Conservation (phyloP, 139 green algal species). For the Dunaliella primolecta region DNA sequence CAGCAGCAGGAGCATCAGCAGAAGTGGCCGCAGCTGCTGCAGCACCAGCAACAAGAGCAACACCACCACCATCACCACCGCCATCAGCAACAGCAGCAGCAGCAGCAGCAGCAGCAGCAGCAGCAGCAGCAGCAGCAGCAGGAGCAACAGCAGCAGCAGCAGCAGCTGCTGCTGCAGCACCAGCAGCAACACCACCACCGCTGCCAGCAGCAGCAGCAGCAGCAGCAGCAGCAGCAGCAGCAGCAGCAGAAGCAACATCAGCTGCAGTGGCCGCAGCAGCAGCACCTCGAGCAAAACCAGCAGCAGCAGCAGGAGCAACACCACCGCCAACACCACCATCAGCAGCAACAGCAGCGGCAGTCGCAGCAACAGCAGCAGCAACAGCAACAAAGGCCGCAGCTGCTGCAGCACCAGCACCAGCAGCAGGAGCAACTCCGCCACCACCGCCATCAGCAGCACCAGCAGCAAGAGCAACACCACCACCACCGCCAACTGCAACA, state of each 20-base stretch:
- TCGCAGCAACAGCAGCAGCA: background rate
- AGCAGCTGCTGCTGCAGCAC: too few relatives aligned
- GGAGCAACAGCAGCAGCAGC: too few relatives aligned
- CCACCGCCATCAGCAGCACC: background rate
- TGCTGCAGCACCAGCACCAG: background rate
- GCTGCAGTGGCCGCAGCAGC: too few relatives aligned
- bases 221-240: too few relatives aligned
- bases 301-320: background rate
- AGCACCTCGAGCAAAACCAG: background rate
- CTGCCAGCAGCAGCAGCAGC: too few relatives aligned
- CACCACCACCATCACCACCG: slow-evolving; percentile 16
- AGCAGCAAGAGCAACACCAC: background rate
- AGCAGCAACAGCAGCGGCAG: background rate
- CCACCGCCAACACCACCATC: background rate
- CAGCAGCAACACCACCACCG: too few relatives aligned
- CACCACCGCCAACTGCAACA: background rate
- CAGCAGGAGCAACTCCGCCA: slow-evolving; percentile 11
- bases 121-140: too few relatives aligned
- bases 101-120: too few relatives aligned
- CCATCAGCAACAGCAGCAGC: too few relatives aligned
- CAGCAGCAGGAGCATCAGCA: background rate
- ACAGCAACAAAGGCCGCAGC: background rate
- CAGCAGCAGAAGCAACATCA: too few relatives aligned
- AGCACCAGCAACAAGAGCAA: background rate
- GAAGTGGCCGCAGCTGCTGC: background rate